Evolutionary conservation across 176 grass and related monocot genomes (phyloP).

Genomic region (Otatea glauca): DNA sequence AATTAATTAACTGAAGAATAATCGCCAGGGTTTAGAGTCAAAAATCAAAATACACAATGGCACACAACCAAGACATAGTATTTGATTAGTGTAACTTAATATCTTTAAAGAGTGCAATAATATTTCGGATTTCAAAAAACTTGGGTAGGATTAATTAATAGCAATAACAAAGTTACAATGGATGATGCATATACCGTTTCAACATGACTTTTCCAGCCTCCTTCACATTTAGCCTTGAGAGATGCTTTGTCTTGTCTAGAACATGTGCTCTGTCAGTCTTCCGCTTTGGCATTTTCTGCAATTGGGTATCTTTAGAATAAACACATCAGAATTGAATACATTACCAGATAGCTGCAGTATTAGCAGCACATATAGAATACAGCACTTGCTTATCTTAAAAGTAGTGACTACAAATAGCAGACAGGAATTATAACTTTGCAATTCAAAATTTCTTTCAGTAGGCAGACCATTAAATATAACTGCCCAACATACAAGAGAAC

Average conservation of each 20-base stretch:
- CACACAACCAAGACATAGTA: neutral
- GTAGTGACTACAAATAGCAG: neutral
- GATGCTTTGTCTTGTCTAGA: constrained; percentile 88
- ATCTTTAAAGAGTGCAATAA: constrained; percentile 6
- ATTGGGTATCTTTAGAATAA: constrained; percentile 88
- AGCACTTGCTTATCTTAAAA: neutral
- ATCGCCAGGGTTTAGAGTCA: constrained; percentile 1
- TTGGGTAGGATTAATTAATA: neutral
- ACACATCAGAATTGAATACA: constrained; percentile 56
- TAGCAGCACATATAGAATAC: constrained; percentile 15
- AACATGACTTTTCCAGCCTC: constrained; percentile 89
- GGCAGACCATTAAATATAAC: neutral
- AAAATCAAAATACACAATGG: neutral
- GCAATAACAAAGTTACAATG: constrained; percentile 2
- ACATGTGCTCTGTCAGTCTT: constrained; percentile 96
- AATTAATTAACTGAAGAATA: neutral
- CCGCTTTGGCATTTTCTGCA: constrained; percentile 98
- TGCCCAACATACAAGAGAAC: neutral
- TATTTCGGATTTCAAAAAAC: neutral
- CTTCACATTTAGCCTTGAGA: constrained; percentile 87
- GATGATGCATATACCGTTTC: constrained; percentile 70
- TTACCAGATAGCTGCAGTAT: neutral
- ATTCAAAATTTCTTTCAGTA: neutral
- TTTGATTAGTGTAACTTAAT: neutral
- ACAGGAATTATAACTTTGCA: neutral